These are phyloP conservation scores for Globisporangium carolinianum DNA, from an alignment of 352 stramenopile species.

Conservation along the genomic window DNA sequence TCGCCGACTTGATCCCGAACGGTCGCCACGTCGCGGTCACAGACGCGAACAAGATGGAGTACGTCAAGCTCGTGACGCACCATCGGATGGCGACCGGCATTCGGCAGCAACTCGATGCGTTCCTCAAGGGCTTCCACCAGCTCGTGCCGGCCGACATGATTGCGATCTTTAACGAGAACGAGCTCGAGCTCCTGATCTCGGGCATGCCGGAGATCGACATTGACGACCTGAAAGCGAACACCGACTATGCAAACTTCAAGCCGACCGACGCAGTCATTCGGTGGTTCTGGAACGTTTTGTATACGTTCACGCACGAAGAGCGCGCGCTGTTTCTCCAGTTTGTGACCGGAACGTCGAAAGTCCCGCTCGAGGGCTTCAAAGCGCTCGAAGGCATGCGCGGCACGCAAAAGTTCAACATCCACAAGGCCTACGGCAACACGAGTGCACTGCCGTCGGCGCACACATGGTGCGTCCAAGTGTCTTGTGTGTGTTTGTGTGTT, in stretches of 20 bases:
- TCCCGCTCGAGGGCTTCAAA: conserved; percentile 97
- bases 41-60: conserved; percentile 93
- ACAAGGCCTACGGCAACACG: conserved; percentile 93
- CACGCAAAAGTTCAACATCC: conserved; percentile 99
- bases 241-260: conserved; percentile 92
- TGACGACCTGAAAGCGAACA: conserved; percentile 90
- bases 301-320: conserved; percentile 88
- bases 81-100: conserved; percentile 99
- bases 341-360: conserved; percentile 89
- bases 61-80: conserved; percentile 93
- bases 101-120: conserved; percentile 89
- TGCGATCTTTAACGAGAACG: conserved; percentile 92
- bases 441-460: conserved; percentile 90
- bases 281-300: conserved; percentile 94
- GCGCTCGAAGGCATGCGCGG: conserved; percentile 98
- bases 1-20: conserved; percentile 88
- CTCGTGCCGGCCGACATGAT: conserved; percentile 88
- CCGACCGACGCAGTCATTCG: conserved; percentile 85
- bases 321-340: conserved; percentile 91
- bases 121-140: conserved; percentile 89
- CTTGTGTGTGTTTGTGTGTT: no score
- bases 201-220: conserved; percentile 93
- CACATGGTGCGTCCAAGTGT: conserved; percentile 85
- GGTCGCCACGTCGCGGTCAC: conserved; percentile 84
- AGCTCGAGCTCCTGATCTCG: conserved; percentile 90